Percentiles rank a stretch among this genome's conserved stretches.
Evolutionary conservation across 2,329 filamentous ascomycete species (phyloP).

Genomic region (Ophidiomyces ophidiicola): DNA sequence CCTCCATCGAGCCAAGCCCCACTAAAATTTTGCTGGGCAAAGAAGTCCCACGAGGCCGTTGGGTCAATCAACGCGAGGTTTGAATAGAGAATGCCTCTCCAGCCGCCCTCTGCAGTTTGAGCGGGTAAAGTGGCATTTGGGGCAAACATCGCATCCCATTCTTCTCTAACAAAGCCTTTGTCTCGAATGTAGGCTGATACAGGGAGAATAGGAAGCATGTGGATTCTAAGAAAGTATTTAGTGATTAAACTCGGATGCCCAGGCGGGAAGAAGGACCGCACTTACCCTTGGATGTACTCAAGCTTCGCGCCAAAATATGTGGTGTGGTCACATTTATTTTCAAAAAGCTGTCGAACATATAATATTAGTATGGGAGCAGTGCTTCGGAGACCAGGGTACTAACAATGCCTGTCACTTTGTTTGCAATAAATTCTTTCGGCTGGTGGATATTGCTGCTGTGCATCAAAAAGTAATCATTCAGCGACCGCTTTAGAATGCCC

Average conservation of each 20-base stretch:
- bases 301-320: constrained; percentile 71
- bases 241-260: background rate
- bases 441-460: constrained; percentile 55
- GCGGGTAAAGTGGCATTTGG: constrained; percentile 49
- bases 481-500: constrained; percentile 58
- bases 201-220: constrained; percentile 69
- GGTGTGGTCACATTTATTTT: constrained; percentile 89
- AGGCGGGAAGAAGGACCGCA: constrained; percentile 9
- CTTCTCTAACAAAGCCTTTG: constrained; percentile 59
- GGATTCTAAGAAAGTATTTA: constrained; percentile 48
- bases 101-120: constrained; percentile 53
- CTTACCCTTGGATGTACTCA: constrained; percentile 54
- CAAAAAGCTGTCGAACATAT: constrained; percentile 50
- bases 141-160: constrained; percentile 71
- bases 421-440: constrained; percentile 64
- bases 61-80: constrained; percentile 72
- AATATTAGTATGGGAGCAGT: background rate
- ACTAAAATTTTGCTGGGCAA: constrained; percentile 54
- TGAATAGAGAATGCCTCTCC: constrained; percentile 73
- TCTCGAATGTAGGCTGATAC: constrained; percentile 55
- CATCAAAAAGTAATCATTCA: constrained; percentile 77
- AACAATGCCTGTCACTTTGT: constrained; percentile 55
- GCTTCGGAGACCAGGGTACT: constrained; percentile 16
- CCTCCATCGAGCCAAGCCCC: constrained; percentile 59
- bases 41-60: constrained; percentile 58